These are phyloP conservation scores for Xylaria sp. DNA, from an alignment of 2,329 filamentous ascomycete genomes.

Conservation along the genomic window DNA sequence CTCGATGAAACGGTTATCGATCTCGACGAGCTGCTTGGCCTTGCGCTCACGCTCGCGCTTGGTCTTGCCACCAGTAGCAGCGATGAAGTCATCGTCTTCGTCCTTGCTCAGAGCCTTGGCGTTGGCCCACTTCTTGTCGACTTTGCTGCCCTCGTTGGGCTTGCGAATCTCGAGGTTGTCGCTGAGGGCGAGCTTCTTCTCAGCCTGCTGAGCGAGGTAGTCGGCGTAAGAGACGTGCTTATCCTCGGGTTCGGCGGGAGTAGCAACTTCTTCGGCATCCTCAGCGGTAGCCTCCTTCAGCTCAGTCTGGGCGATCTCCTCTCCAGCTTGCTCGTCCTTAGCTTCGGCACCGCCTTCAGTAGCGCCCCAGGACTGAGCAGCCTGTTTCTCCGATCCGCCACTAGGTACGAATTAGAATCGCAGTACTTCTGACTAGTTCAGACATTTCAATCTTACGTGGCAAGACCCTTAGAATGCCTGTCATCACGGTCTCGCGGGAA, in stretches of 20 bases:
- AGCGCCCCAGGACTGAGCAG: constrained; percentile 89
- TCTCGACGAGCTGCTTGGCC: constrained; percentile 89
- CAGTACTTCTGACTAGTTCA: background rate
- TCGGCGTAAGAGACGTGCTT: constrained; percentile 91
- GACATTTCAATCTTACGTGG: constrained; percentile 56
- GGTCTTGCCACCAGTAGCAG: constrained; percentile 78
- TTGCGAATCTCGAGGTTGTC: constrained; percentile 77
- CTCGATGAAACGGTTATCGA: constrained; percentile 86
- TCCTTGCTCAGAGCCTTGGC: constrained; percentile 78
- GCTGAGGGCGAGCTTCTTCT: constrained; percentile 81
- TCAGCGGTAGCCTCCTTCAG: constrained; percentile 74
- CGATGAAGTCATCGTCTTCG: constrained; percentile 80
- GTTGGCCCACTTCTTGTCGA: constrained; percentile 91
- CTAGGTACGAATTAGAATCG: constrained; percentile 26
- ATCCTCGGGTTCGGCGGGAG: constrained; percentile 75
- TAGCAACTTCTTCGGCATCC: constrained; percentile 56
- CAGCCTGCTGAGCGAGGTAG: constrained; percentile 78
- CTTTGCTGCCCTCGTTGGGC: constrained; percentile 90
- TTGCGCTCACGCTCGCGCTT: constrained; percentile 89
- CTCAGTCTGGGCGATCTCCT: constrained; percentile 87
- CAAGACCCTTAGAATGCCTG: constrained; percentile 62
- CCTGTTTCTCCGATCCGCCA: constrained; percentile 86
- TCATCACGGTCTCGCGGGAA: constrained; percentile 66
- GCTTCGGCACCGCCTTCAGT: constrained; percentile 84
- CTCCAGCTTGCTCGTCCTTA: constrained; percentile 91